These are phyloP conservation scores for Orbilia javanica DNA, from an alignment of 2,329 filamentous ascomycete species.

Conservation along the genomic window DNA sequence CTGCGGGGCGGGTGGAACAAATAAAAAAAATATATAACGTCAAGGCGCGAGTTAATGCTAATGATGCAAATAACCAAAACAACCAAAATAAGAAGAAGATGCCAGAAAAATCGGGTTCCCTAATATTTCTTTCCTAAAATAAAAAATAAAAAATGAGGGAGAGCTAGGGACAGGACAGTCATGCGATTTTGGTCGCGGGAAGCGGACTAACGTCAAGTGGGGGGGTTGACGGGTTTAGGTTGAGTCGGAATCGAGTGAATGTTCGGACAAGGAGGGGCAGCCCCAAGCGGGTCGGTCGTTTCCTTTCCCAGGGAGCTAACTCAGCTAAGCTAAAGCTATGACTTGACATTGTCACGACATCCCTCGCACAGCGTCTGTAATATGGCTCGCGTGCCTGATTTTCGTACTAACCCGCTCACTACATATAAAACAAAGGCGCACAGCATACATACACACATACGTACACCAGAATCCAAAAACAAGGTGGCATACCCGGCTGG, in stretches of 20 bases:
- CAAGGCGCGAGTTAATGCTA: neutral
- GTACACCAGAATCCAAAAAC: too few species aligned
- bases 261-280: slow-evolving; percentile 37
- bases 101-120: too few species aligned
- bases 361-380: too few species aligned
- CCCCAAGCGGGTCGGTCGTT: slow-evolving; percentile 20
- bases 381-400: too few species aligned
- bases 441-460: too few species aligned
- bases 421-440: too few species aligned
- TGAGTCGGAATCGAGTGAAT: slow-evolving; percentile 9
- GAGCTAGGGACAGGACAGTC: slow-evolving; percentile 26
- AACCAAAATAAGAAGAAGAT: neutral
- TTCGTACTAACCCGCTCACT: too few species aligned
- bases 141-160: neutral
- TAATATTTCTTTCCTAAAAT: neutral
- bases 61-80: neutral
- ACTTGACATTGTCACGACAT: neutral
- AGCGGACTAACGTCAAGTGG: slow-evolving; percentile 43
- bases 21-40: neutral
- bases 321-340: neutral
- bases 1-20: neutral
- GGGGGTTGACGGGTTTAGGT: slow-evolving; percentile 25
- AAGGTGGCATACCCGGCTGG: too few species aligned
- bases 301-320: neutral
- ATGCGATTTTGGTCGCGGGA: slow-evolving; percentile 58